Base-by-base conservation (phyloP, 495 filamentous ascomycete species). In the Hypoxylon intermedium region DNA sequence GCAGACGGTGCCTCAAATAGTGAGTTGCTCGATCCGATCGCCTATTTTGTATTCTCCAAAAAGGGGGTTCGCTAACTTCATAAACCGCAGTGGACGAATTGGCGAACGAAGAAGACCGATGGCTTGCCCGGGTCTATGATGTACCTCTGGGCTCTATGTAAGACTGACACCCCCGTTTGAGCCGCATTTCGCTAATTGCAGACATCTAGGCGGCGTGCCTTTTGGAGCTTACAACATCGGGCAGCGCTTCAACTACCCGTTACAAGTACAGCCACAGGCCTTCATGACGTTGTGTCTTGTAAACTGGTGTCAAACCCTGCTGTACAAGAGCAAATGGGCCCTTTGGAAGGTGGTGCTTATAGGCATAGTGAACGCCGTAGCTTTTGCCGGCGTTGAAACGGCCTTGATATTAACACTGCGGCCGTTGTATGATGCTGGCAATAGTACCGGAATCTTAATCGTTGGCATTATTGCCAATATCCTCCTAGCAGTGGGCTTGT, bases 61-160 rank as follows among this genome's bases (percentile, higher is more conserved):
- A n/a, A n/a, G n/a, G n/a, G n/a, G n/a, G 18, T 26, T 44, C 12
- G 21, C 41, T 44, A 28, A 44, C 41, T 28, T 4, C 6, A 12
- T 1, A 43, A 65, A 38, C 51, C 6, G 21, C 23, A 60, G 73
- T 91, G 87, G 87, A 80, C 83, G 53, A 92, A 90, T 68, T 90
- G 83, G 79, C 75, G 77, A 7, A 78, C 74, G 9, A 92, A 92
- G 63, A 82, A 82, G 44, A 91, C 89, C 0, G 86, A 90, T 34
- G 89, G 89, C 0, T 76, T 92, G 0, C 89, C 89, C 3, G 83
- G 79, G 0, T 58, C 75, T 12, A 92, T 92, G 89, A 86, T 90
- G 82, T 84, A 91, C 50, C 69, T 91, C 1, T 92, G 89, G 88
- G 86, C 85, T 18, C 67, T 80, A 24, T 87, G 87, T 89, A 69